phyloP scores from a whole-genome alignment of 2,329 filamentous ascomycete genomes.

The Monilinia fructigena region DNA sequence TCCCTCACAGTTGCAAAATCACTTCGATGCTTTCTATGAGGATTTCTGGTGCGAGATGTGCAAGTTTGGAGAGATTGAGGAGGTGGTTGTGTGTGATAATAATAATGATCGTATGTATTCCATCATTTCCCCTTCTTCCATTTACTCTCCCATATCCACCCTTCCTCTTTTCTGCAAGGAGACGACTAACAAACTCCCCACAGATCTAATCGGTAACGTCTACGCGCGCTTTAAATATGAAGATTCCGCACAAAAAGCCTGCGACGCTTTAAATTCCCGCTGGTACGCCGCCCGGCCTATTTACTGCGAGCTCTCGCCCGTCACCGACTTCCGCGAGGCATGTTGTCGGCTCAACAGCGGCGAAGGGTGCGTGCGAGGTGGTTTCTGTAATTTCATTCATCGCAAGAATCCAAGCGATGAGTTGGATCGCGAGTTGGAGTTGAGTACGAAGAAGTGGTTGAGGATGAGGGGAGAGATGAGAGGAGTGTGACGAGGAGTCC shows the following conservation, averaged over 20 bases:
- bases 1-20: constrained; percentile 91
- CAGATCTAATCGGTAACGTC: constrained; percentile 95
- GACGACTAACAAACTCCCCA: not conserved
- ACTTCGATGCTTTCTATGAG: constrained; percentile 99
- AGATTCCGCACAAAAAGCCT: constrained; percentile 88
- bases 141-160: not conserved
- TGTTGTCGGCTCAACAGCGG: constrained; percentile 93
- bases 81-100: constrained; percentile 98
- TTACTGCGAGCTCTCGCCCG: constrained; percentile 95
- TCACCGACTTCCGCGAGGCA: constrained; percentile 97
- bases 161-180: not conserved
- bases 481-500: constrained; percentile 80
- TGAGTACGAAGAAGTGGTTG: constrained; percentile 96
- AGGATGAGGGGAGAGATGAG: constrained; percentile 76
- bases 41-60: constrained; percentile 99
- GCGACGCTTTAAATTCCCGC: constrained; percentile 87
- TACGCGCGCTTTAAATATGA: constrained; percentile 99
- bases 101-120: constrained; percentile 70
- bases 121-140: not conserved
- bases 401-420: constrained; percentile 90
- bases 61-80: constrained; percentile 96
- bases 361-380: constrained; percentile 91
- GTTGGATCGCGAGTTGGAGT: constrained; percentile 80
- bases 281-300: constrained; percentile 98
- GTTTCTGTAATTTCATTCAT: constrained; percentile 99